Base-by-base conservation (phyloP, 768 basidiomycete genomes). In the Gymnopilus dilepis region DNA sequence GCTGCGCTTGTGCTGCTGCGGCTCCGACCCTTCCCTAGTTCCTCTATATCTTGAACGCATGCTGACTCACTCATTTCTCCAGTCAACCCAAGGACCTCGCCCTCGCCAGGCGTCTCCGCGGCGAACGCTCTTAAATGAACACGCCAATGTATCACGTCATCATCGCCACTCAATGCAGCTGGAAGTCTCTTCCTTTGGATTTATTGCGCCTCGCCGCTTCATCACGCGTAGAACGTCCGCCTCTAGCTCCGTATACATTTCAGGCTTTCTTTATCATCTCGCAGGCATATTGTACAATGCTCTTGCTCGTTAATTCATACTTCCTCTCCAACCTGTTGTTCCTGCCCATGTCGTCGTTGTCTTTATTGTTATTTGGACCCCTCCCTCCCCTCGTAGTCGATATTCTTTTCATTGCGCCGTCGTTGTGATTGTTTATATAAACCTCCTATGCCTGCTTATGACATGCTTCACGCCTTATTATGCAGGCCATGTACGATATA, bases 41-140 rank as follows among this genome's bases (percentile, higher is more conserved):
- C 17, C 43, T 24, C 26, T 31, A 38, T 21, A 48, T 28, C 15
- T 22, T 7, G 26, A 22, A 24, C 38, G 4, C 13, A 26, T 53
- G 12, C 59, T 64, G 59, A 64, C 55, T 64, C 17, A 26, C 19
- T 4, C 24, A 55, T 8, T 22, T 61, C 56, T 65, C 63, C 69
- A 89, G 86, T 71, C 90, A 92, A 84, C 92, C 92, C 69, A 94
- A 94, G 82, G 92, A 94, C 74, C 89, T 94, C 53, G 91, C 92
- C 38, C 83, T 95, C 61, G 92, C 92, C 63, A 84, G 92, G 69
- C 90, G 92, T 74, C 87, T 95, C 76, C 86, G 92, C 62, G 92
- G 92, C 71, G 92, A 93, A 81, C 85, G 92, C 72, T 87, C 90
- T 70, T 92, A 84, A 86, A 69, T 62, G 68, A 30, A 19, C 53